Evolutionary conservation across 2,329 filamentous ascomycete species (phyloP), one percentile per base, ranked within the genome.

Genomic region (Didymella lethalis): DNA sequence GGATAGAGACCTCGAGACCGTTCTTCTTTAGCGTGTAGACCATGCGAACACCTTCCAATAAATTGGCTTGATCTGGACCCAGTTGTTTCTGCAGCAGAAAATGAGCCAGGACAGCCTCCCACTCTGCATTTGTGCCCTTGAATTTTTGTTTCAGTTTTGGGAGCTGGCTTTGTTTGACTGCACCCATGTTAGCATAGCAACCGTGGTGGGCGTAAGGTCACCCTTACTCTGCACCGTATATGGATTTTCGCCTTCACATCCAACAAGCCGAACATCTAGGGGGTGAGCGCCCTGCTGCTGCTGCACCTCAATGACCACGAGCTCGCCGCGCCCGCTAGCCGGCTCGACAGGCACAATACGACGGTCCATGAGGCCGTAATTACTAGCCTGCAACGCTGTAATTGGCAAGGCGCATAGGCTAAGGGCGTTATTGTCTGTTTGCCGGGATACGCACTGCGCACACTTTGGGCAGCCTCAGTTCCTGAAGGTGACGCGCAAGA

Each of bases 191-290:
- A 76, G 68, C 61, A 58, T 57, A 50, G 56, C 64, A 66, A 59
- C 54, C 51, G 25, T 48, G 52, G 59, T 59, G 44, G 44, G 20
- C 2, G 36, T 40, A 7, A 48, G 60, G 57, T 56, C 57, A 67
- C 63, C 82, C 85, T 83, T 80, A 89, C 87, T 76, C 61, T 82
- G 82, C 55, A 81, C 76, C 41, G 82, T 79, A 75, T 88, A 91
- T 7, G 87, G 83, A 47, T 81, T 83, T 55, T 85, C 82, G 54
- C 86, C 86, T 68, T 93, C 90, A 29, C 89, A 92, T 32, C 85
- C 90, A 32, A 89, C 81, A 29, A 93, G 75, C 71, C 86, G 87
- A 46, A 91, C 75, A 74, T 92, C 88, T 29, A 92, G 78, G 41
- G 44, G 18, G 57, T 81, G 81, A 34, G 80, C 77, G n/a, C 80